These are phyloP conservation scores for Saccharomycopsis lassenensis DNA, from an alignment of 805 yeast genomes.

Conservation along the genomic window DNA sequence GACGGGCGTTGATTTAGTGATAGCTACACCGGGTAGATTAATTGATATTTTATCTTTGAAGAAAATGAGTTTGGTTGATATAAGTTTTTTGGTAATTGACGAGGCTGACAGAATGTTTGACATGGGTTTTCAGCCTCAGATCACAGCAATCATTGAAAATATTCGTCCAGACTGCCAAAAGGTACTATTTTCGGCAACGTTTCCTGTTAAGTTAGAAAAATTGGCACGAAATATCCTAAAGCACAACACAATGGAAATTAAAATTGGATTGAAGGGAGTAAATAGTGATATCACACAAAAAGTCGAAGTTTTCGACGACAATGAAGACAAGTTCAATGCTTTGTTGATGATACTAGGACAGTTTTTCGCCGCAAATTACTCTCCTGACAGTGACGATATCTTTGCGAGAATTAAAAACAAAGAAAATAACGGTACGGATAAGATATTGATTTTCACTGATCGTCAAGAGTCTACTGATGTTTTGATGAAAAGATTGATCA, in stretches of 20 bases:
- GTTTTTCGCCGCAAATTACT: conserved; percentile 7
- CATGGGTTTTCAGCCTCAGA: conserved; percentile 95
- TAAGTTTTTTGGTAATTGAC: conserved; percentile 79
- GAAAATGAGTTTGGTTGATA: conserved; percentile 34
- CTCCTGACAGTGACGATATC: conserved; percentile 18
- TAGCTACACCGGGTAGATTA: conserved; percentile 92
- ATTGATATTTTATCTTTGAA: conserved; percentile 67
- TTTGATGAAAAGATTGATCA: conserved; percentile 41
- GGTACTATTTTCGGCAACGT: conserved; percentile 88
- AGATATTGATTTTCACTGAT: conserved; percentile 74
- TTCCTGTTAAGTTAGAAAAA: conserved; percentile 68
- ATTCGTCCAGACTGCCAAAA: conserved; percentile 82
- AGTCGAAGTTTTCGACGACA: conserved; percentile 46
- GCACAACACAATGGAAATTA: conserved; percentile 55
- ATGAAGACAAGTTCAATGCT: conserved; percentile 43
- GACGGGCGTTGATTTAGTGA: conserved; percentile 43
- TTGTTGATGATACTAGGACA: conserved; percentile 47
- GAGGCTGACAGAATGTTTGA: conserved; percentile 97
- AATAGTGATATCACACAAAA: conserved; percentile 70
- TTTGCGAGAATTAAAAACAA: too few relatives aligned
- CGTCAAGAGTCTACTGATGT: conserved; percentile 81
- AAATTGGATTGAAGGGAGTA: conserved; percentile 75
- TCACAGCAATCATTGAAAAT: conserved; percentile 63
- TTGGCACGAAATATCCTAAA: conserved; percentile 56
- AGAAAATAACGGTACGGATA: conserved; percentile 27